Evolutionary conservation across 1,139 yeast species (phyloP).

Genomic region (Zhuliangozyma blackwelliae): DNA sequence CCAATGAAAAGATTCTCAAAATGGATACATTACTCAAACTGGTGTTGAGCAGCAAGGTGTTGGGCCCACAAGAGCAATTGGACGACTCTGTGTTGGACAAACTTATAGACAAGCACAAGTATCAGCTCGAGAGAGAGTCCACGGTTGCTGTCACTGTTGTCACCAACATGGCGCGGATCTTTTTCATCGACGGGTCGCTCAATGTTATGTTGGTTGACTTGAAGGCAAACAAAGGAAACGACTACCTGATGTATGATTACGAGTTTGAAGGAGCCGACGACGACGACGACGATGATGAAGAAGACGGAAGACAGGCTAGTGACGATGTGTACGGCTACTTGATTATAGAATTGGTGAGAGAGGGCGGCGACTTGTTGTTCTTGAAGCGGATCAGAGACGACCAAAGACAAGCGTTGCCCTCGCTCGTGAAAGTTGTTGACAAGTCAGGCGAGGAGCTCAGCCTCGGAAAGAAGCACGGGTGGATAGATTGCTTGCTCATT

Average conservation of each 20-base stretch:
- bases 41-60: constrained; percentile 25
- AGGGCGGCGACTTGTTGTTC: constrained; percentile 56
- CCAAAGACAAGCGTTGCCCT: constrained; percentile 17
- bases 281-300: constrained; percentile 25
- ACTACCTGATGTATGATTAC: constrained; percentile 74
- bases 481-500: constrained; percentile 45
- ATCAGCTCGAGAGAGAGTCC: constrained; percentile 29
- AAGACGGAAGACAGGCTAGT: constrained; percentile 6
- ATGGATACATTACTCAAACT: constrained; percentile 38
- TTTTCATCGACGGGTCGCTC: constrained; percentile 34
- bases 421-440: constrained; percentile 36
- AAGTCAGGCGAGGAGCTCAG: constrained; percentile 28
- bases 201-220: constrained; percentile 42
- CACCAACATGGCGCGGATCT: constrained; percentile 43
- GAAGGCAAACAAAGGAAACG: constrained; percentile 50
- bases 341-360: constrained; percentile 57
- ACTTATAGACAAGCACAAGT: constrained; percentile 38
- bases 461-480: constrained; percentile 36
- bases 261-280: constrained; percentile 48
- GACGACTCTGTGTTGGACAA: constrained; percentile 36
- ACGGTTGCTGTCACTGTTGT: constrained; percentile 45
- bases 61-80: constrained; percentile 14
- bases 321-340: constrained; percentile 51
- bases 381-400: constrained; percentile 37
- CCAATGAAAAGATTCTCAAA: constrained; percentile 40